These are phyloP conservation scores for Aureobasidium sp. DNA, from an alignment of 2,329 filamentous ascomycete genomes.

Conservation along the genomic window DNA sequence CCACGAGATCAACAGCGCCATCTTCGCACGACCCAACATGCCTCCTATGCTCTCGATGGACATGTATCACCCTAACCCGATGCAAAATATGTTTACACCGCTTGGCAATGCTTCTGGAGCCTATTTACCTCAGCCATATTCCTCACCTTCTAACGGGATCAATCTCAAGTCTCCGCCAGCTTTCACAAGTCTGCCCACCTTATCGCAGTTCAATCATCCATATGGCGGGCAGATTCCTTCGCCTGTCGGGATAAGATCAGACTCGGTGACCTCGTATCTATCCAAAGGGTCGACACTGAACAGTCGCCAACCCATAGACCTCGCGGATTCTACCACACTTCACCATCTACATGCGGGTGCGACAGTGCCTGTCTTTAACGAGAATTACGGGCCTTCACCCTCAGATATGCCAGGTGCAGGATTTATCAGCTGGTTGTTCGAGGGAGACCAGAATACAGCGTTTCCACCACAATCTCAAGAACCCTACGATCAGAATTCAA, in stretches of 20 bases:
- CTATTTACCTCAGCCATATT: constrained; percentile 8
- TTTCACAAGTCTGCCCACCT: neutral
- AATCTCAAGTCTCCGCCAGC: neutral
- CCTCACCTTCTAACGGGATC: neutral
- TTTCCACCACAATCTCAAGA: neutral
- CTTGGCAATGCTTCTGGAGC: neutral
- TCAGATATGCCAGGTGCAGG: constrained; percentile 36
- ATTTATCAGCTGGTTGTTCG: constrained; percentile 22
- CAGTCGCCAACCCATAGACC: neutral
- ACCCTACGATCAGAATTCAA: neutral
- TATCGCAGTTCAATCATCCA: neutral
- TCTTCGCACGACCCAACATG: neutral
- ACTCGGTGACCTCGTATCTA: constrained; percentile 7
- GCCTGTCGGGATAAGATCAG: neutral
- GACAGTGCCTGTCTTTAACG: constrained; percentile 78
- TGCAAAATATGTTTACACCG: neutral
- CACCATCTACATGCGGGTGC: neutral
- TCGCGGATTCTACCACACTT: neutral
- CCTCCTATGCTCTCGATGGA: neutral
- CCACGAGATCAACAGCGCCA: neutral
- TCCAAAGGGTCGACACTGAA: neutral
- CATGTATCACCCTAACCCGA: neutral
- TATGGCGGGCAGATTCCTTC: neutral
- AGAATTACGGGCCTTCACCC: constrained; percentile 76
- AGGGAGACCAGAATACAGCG: constrained; percentile 9